These are phyloP conservation scores for Obba rivulosa DNA, from an alignment of 768 basidiomycete genomes.

Conservation along the genomic window DNA sequence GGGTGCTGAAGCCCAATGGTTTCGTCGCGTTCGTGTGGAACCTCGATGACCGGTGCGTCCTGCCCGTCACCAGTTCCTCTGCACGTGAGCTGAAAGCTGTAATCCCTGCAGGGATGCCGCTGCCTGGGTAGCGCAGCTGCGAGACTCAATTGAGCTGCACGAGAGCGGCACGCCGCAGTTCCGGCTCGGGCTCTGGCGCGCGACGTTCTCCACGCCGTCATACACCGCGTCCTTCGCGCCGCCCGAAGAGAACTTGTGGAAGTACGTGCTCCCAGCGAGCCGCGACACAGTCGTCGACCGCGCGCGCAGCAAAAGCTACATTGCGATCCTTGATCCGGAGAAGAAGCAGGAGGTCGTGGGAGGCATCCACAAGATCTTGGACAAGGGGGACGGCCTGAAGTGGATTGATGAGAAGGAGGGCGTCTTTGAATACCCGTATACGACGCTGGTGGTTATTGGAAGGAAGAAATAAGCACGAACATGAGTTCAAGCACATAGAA, in stretches of 20 bases:
- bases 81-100: background rate
- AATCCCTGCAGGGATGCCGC: slow-evolving; percentile 42
- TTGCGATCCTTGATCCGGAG: slow-evolving; percentile 55
- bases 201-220: slow-evolving; percentile 54
- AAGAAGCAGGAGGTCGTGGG: slow-evolving; percentile 48
- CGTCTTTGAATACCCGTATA: slow-evolving; percentile 77
- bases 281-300: slow-evolving; percentile 57
- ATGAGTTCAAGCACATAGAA: background rate
- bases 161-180: slow-evolving; percentile 81
- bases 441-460: slow-evolving; percentile 52
- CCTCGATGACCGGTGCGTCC: slow-evolving; percentile 67
- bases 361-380: slow-evolving; percentile 50
- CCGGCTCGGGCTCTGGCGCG: slow-evolving; percentile 69
- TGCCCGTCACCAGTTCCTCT: background rate
- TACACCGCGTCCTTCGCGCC: slow-evolving; percentile 58
- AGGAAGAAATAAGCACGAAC: slow-evolving; percentile 32
- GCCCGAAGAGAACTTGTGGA: slow-evolving; percentile 52
- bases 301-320: slow-evolving; percentile 81
- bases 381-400: slow-evolving; percentile 51
- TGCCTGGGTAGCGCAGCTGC: slow-evolving; percentile 69
- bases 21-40: slow-evolving; percentile 83
- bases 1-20: slow-evolving; percentile 76
- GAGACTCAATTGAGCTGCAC: slow-evolving; percentile 62
- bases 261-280: slow-evolving; percentile 46
- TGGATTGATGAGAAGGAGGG: slow-evolving; percentile 77